Evolutionary conservation across 768 basidiomycete genomes (phyloP).

Genomic region (Pulveroboletus sp.): DNA sequence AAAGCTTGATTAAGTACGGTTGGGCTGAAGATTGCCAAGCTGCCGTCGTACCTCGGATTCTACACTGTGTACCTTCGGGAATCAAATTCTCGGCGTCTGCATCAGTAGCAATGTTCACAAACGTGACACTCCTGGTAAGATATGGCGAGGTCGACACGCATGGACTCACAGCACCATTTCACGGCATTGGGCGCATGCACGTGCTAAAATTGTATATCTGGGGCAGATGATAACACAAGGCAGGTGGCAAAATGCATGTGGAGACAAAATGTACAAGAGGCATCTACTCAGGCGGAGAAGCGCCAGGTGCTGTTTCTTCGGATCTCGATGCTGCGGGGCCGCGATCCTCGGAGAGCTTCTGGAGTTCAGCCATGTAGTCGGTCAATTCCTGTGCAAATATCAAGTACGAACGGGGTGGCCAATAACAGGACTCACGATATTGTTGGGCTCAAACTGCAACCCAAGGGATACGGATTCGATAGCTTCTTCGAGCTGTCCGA

Average conservation of each 20-base stretch:
- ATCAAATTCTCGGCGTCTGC: too few relatives aligned
- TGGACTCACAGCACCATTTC: not conserved
- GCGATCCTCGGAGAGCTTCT: slow-evolving; percentile 19
- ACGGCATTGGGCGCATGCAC: not conserved
- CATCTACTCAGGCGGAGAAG: slow-evolving; percentile 11
- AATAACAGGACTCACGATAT: slow-evolving; percentile 37
- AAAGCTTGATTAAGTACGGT: not conserved
- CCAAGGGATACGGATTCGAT: slow-evolving; percentile 79
- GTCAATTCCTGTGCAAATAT: slow-evolving; percentile 27
- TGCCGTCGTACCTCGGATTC: too few relatives aligned
- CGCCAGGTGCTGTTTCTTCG: not conserved
- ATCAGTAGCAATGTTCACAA: too few relatives aligned
- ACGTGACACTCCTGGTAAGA: too few relatives aligned
- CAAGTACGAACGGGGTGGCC: not conserved
- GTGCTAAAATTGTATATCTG: slow-evolving; percentile 1
- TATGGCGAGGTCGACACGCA: too few relatives aligned
- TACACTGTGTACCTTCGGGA: too few relatives aligned
- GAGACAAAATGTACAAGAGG: not conserved
- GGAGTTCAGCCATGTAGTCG: slow-evolving; percentile 29
- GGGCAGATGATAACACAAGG: slow-evolving; percentile 3
- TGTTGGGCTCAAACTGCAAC: slow-evolving; percentile 76
- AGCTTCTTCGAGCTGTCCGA: slow-evolving; percentile 68
- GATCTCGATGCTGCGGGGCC: not conserved
- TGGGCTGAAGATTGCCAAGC: not conserved
- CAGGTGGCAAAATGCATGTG: not conserved